phyloP scores from a whole-genome alignment of 768 basidiomycete species.

The Pisolithus marmoratus region DNA sequence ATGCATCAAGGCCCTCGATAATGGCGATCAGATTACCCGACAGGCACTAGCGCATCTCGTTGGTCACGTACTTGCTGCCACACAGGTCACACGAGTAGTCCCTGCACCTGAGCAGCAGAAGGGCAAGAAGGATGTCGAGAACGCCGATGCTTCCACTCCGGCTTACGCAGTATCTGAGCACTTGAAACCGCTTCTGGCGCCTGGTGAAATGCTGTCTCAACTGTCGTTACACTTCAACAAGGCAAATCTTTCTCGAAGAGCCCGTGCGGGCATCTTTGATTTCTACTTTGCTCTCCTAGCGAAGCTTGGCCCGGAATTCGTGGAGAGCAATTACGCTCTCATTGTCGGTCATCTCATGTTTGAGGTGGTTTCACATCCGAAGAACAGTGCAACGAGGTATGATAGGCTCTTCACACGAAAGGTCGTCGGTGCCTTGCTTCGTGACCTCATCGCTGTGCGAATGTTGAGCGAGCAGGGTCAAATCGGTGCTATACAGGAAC shows the following conservation, averaged over 20 bases:
- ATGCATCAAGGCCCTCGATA: slow-evolving; percentile 72
- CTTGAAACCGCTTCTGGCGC: slow-evolving; percentile 64
- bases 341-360: slow-evolving; percentile 73
- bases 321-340: slow-evolving; percentile 77
- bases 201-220: slow-evolving; percentile 75
- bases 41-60: slow-evolving; percentile 72
- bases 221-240: slow-evolving; percentile 82
- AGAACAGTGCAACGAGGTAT: slow-evolving; percentile 54
- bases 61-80: slow-evolving; percentile 78
- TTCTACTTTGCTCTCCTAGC: slow-evolving; percentile 77
- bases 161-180: slow-evolving; percentile 44
- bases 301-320: slow-evolving; percentile 68
- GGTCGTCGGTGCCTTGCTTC: slow-evolving; percentile 68
- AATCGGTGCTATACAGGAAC: slow-evolving; percentile 83
- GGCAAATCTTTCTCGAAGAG: slow-evolving; percentile 56
- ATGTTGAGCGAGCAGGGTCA: slow-evolving; percentile 94
- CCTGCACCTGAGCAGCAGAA: slow-evolving; percentile 49
- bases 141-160: slow-evolving; percentile 48
- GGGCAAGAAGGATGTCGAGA: slow-evolving; percentile 55
- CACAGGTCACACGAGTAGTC: slow-evolving; percentile 62
- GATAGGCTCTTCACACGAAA: slow-evolving; percentile 70
- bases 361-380: slow-evolving; percentile 64
- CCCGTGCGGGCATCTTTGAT: slow-evolving; percentile 82
- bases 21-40: slow-evolving; percentile 78
- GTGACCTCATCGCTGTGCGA: slow-evolving; percentile 83